Evolutionary conservation across 2,329 filamentous ascomycete species (phyloP), one percentile per base, ranked within the genome.

Genomic region (Blastomyces percursus): DNA sequence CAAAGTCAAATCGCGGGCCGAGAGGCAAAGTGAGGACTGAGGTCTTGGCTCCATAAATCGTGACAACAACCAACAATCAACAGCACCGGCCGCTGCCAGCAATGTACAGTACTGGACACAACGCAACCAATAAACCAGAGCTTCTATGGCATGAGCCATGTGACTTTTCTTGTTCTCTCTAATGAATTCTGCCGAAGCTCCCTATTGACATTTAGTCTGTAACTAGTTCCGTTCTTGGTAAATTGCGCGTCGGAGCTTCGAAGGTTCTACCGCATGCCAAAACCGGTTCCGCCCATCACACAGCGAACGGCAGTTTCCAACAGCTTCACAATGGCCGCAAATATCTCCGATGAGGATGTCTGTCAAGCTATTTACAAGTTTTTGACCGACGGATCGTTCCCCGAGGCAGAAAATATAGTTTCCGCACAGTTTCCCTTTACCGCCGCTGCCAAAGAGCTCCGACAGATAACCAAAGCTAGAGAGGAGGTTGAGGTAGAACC

Each of bases 311-410:
- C 27, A 35, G 24, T 35, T n/a, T 35, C 16, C 40, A 35, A 24
- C 42, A 9, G 19, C 42, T 24, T 35, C 21, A 69, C 40, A 32
- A 75, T 74, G 73, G 62, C 69, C 64, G 64, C 67, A 74, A 79
- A 75, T 68, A 73, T 62, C 58, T 66, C 76, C 66, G 74, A 73
- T 66, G 65, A 71, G 35, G 69, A 74, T 59, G 73, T 87, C 61
- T 84, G 83, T 66, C 79, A 82, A 64, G 84, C 85, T 4, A 76
- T 91, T 51, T 82, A 90, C 62, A 78, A 84, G 64, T 89, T 87
- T 69, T 81, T 88, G 61, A 75, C 80, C 56, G 74, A 82, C 55
- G 81, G 82, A 63, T 73, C 74, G 38, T 86, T 84, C 67, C 83
- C 84, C 19, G 81, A 83, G 27, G 78, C 79, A 42, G 83, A 86